Conservation (phyloP, 2,329 filamentous ascomycete genomes). For the Colletotrichum cordylinicola region DNA sequence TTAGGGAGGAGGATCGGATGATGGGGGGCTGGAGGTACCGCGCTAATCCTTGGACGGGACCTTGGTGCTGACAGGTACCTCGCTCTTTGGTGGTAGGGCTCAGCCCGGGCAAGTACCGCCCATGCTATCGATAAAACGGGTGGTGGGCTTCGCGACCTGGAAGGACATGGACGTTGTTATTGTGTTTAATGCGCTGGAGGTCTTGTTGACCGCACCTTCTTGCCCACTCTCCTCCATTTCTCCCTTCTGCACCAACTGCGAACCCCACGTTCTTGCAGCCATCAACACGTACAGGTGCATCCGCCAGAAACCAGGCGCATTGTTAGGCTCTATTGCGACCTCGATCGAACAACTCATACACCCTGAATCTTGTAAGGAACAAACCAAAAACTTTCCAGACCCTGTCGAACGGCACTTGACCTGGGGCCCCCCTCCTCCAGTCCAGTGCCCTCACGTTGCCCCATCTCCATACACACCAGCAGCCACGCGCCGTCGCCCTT, state of each 20-base stretch:
- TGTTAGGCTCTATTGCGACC: slow-evolving; percentile 23
- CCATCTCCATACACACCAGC: slow-evolving; percentile 9
- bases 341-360: slow-evolving; percentile 25
- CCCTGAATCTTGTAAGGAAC: slow-evolving; percentile 15
- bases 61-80: slow-evolving; percentile 8
- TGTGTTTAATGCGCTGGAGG: slow-evolving; percentile 20
- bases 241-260: slow-evolving; percentile 35
- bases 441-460: background rate
- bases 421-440: background rate
- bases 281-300: slow-evolving; percentile 28
- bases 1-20: slow-evolving; percentile 10
- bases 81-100: background rate
- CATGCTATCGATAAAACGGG: background rate
- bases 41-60: background rate
- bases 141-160: slow-evolving; percentile 1
- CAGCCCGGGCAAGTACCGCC: background rate
- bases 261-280: slow-evolving; percentile 41
- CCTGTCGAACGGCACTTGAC: slow-evolving; percentile 17
- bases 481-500: slow-evolving; percentile 5
- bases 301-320: slow-evolving; percentile 25
- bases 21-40: slow-evolving; percentile 10
- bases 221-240: slow-evolving; percentile 25
- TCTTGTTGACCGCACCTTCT: slow-evolving; percentile 27
- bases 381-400: background rate
- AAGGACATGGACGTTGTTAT: slow-evolving; percentile 17